Evolutionary conservation across 1,284 basidiomycete species (phyloP).

Genomic region (Heterobasidion parviporum): DNA sequence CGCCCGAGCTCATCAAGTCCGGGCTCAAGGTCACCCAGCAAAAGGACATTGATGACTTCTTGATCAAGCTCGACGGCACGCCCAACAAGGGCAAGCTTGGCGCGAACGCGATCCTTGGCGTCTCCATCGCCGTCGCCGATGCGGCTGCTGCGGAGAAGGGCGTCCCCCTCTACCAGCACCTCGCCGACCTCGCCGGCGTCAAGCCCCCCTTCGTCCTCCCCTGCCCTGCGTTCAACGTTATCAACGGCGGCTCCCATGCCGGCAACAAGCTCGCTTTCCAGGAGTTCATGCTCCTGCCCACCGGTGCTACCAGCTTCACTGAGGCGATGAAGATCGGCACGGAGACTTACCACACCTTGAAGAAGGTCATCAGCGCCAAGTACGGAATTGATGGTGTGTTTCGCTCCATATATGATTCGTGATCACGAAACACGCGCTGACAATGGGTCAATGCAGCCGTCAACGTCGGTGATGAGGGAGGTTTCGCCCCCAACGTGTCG

Average conservation of each 20-base stretch:
- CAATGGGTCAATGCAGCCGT: slow-evolving; percentile 52
- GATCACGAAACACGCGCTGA: not conserved
- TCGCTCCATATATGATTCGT: slow-evolving; percentile 3
- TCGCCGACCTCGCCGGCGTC: slow-evolving; percentile 92
- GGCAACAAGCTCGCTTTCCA: slow-evolving; percentile 99
- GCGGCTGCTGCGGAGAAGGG: slow-evolving; percentile 93
- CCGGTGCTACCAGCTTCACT: slow-evolving; percentile 85
- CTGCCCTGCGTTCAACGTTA: slow-evolving; percentile 94
- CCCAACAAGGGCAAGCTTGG: slow-evolving; percentile 99
- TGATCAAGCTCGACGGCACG: slow-evolving; percentile 97
- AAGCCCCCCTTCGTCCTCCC: slow-evolving; percentile 92
- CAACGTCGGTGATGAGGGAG: slow-evolving; percentile 99
- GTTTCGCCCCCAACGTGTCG: slow-evolving; percentile 97
- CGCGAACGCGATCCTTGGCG: slow-evolving; percentile 98
- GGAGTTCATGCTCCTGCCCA: slow-evolving; percentile 99
- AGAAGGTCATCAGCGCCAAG: slow-evolving; percentile 99
- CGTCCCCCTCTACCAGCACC: slow-evolving; percentile 93
- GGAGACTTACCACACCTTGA: slow-evolving; percentile 97
- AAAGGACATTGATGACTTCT: slow-evolving; percentile 96
- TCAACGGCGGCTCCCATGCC: slow-evolving; percentile 99
- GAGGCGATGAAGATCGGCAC: slow-evolving; percentile 99
- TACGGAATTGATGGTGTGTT: slow-evolving; percentile 94
- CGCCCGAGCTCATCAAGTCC: slow-evolving; percentile 83
- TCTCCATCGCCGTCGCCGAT: slow-evolving; percentile 93
- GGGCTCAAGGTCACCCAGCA: slow-evolving; percentile 86